Evolutionary conservation across 2,329 filamentous ascomycete genomes (phyloP).

Genomic region (Sarocladium brachiariae): DNA sequence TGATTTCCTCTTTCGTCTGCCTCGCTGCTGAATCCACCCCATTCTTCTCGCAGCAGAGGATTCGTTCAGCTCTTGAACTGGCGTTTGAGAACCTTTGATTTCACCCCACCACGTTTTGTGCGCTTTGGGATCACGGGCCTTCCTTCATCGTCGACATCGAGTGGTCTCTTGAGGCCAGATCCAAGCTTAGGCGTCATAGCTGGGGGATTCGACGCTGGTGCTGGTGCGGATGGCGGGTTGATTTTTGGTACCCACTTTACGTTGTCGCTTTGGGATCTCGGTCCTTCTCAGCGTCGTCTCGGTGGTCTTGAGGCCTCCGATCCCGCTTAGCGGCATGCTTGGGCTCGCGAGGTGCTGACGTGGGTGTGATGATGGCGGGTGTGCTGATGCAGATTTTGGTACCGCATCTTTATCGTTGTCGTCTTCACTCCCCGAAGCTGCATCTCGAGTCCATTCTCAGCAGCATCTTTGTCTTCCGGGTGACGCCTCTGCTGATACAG

Average conservation of each 20-base stretch:
- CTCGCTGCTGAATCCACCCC: constrained; percentile 53
- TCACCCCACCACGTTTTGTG: constrained; percentile 61
- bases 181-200: constrained; percentile 40
- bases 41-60: constrained; percentile 37
- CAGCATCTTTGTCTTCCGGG: constrained; percentile 24
- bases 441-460: constrained; percentile 15
- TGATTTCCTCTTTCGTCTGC: constrained; percentile 26
- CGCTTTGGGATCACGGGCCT: constrained; percentile 77
- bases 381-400: background rate
- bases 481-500: constrained; percentile 39
- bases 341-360: no score
- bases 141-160: constrained; percentile 73
- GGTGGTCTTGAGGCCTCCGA: no score
- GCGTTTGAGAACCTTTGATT: constrained; percentile 42
- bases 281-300: no score
- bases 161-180: constrained; percentile 77
- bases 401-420: constrained; percentile 16
- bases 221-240: no score
- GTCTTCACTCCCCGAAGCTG: constrained; percentile 13
- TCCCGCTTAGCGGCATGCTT: no score
- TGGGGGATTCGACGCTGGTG: background rate
- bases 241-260: no score
- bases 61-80: constrained; percentile 33
- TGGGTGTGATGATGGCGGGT: no score
- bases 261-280: no score